Evolutionary conservation across 1,284 basidiomycete species (phyloP).

Genomic region (Mycena citricolor): DNA sequence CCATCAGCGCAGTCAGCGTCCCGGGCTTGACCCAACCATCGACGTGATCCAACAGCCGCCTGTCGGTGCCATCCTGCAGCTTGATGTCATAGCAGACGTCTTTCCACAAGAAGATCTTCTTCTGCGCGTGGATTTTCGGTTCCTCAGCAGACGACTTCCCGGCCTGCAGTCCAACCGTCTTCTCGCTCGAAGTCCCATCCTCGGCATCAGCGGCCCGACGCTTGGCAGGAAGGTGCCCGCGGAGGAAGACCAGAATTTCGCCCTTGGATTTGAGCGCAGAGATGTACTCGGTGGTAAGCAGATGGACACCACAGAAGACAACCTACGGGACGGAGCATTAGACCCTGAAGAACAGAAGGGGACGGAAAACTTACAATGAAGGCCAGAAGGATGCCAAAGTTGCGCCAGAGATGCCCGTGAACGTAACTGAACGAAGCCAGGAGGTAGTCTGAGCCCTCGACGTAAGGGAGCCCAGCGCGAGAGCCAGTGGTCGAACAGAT

Average conservation of each 20-base stretch:
- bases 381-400: constrained; percentile 22
- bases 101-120: constrained; percentile 64
- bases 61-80: constrained; percentile 49
- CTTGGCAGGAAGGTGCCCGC: constrained; percentile 35
- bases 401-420: constrained; percentile 60
- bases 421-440: constrained; percentile 61
- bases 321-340: too few species aligned
- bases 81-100: constrained; percentile 63
- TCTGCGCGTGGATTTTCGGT: constrained; percentile 21
- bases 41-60: constrained; percentile 73
- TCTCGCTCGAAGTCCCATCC: constrained; percentile 11
- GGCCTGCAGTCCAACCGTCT: constrained; percentile 1
- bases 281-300: constrained; percentile 44
- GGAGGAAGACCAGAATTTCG: constrained; percentile 46
- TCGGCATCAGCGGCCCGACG: constrained; percentile 21
- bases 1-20: constrained; percentile 74
- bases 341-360: constrained; percentile 5
- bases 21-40: constrained; percentile 84
- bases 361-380: constrained; percentile 42
- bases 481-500: constrained; percentile 63
- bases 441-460: constrained; percentile 57
- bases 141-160: constrained; percentile 4
- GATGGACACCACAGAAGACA: constrained; percentile 34
- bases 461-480: constrained; percentile 43
- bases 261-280: constrained; percentile 41